These are phyloP conservation scores for Bromus sterilis DNA, from an alignment of 176 grass and related monocot species.

Conservation along the genomic window DNA sequence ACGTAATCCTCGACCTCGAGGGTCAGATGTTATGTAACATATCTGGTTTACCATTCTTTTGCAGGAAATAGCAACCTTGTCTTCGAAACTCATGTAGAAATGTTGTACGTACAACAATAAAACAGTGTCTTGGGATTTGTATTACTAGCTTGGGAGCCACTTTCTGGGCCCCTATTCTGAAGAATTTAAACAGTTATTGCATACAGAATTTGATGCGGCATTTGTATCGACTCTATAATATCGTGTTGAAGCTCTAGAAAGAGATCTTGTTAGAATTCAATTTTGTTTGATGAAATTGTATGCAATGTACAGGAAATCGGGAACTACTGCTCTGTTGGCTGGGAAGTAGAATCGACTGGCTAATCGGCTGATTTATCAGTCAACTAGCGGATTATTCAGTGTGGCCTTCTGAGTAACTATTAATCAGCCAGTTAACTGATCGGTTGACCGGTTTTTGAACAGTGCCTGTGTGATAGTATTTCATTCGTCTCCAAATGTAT, in stretches of 20 bases:
- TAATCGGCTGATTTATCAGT: no score
- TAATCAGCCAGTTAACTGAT: no score
- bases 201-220: conserved; percentile 6
- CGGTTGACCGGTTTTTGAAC: no score
- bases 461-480: no score
- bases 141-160: not conserved
- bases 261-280: not conserved
- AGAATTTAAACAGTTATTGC: no score
- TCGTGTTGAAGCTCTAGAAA: not conserved
- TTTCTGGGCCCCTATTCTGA: not conserved
- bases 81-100: conserved; percentile 18
- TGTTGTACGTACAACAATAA: conserved; percentile 31
- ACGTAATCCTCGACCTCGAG: not conserved
- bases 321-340: not conserved
- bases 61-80: conserved; percentile 6
- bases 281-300: not conserved
- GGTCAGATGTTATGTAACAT: conserved; percentile 25
- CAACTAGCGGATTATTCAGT: no score
- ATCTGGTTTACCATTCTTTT: conserved; percentile 29
- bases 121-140: conserved; percentile 17
- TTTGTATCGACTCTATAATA: not conserved
- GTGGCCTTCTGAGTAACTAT: no score
- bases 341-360: no score
- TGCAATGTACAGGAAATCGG: no score
- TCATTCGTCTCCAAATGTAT: no score